Percentiles rank a stretch among this genome's conserved stretches.
Evolutionary conservation across 176 grass and related monocot species (phyloP).

Genomic region (Avena eriantha): DNA sequence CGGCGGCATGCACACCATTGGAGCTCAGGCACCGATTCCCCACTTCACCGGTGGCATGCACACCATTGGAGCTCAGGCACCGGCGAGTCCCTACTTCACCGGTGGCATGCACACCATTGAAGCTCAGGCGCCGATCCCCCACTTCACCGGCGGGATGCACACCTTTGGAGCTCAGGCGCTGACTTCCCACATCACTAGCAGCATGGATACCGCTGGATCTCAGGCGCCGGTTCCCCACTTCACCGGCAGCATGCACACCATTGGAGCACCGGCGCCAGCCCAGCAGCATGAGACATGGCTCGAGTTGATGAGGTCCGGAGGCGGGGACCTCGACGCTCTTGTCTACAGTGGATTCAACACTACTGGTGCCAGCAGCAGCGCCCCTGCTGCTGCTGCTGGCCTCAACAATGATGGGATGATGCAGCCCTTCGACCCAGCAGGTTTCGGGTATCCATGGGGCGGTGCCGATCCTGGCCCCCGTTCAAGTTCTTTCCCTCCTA

Average conservation of each 20-base stretch:
- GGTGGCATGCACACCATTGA: background rate
- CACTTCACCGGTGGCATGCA: background rate
- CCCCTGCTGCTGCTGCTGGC: too few relatives aligned
- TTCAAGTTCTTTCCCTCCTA: background rate
- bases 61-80: background rate
- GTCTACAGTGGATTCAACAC: background rate
- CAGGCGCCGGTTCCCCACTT: background rate
- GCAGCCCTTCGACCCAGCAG: background rate
- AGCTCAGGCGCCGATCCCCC: background rate
- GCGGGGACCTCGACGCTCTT: background rate
- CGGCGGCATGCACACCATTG: too few relatives aligned
- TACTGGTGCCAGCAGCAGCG: too few relatives aligned
- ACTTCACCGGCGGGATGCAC: too few relatives aligned
- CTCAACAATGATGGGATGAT: too few relatives aligned
- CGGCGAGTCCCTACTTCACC: background rate
- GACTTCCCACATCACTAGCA: background rate
- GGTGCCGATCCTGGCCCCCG: background rate
- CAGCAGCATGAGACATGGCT: background rate
- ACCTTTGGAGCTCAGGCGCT: background rate
- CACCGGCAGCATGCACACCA: background rate
- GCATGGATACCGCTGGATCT: background rate
- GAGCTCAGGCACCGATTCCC: background rate
- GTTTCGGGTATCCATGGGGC: background rate
- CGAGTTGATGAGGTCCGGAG: background rate
- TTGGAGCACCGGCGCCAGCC: background rate